Conservation (phyloP, 495 filamentous ascomycete species). For the Aspergillus sclerotioniger region DNA sequence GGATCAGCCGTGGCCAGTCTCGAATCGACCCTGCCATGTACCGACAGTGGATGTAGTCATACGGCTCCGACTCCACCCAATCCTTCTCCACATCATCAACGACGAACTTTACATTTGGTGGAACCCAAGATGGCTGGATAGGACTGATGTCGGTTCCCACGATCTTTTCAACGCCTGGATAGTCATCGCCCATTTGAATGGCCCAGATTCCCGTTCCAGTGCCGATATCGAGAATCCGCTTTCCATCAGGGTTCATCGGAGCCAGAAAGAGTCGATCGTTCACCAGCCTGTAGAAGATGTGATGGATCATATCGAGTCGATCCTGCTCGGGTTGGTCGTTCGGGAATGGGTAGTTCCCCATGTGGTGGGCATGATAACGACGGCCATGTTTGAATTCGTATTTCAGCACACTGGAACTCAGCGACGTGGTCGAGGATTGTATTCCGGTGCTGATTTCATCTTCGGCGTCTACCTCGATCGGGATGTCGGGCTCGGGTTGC, state of each 20-base stretch:
- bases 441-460: background rate
- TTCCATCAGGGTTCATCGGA: conserved; percentile 15
- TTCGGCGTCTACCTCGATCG: conserved; percentile 9
- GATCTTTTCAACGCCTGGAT: conserved; percentile 20
- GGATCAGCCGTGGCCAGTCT: conserved; percentile 29
- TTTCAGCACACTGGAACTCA: conserved; percentile 24
- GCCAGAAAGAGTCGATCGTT: conserved; percentile 21
- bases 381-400: conserved; percentile 29
- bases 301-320: conserved; percentile 27
- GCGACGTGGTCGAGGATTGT: conserved; percentile 18
- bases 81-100: conserved; percentile 31
- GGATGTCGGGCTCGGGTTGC: background rate
- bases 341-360: conserved; percentile 25
- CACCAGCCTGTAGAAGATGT: conserved; percentile 16
- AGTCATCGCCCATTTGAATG: conserved; percentile 27
- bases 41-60: conserved; percentile 35
- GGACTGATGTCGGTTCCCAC: conserved; percentile 46
- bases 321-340: conserved; percentile 30
- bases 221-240: conserved; percentile 21
- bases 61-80: conserved; percentile 23
- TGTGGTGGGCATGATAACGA: conserved; percentile 25
- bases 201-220: conserved; percentile 48
- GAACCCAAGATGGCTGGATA: conserved; percentile 44
- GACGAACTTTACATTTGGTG: conserved; percentile 43
- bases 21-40: conserved; percentile 32